Percentiles rank a stretch among this genome's conserved stretches.
phyloP scores from a whole-genome alignment of 148 eudicot genomes.

The Rheum nobile region DNA sequence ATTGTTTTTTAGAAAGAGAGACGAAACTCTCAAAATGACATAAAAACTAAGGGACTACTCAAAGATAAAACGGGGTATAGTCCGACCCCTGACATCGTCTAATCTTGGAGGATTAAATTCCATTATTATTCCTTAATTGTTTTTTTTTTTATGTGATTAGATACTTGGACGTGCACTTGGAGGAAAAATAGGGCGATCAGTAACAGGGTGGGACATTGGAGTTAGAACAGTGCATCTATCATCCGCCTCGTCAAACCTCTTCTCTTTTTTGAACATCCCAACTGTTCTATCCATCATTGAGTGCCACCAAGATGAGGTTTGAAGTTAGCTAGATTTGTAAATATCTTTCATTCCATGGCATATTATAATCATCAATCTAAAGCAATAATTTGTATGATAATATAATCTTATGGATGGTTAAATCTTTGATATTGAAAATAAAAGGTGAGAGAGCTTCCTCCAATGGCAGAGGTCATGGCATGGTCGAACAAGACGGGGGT shows the following conservation, averaged over 20 bases:
- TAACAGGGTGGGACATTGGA: constrained; percentile 86
- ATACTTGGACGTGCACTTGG: constrained; percentile 64
- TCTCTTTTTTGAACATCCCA: constrained; percentile 32
- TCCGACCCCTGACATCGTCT: too few species aligned
- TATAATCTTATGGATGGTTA: not conserved
- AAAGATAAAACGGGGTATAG: too few species aligned
- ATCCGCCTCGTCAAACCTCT: constrained; percentile 28
- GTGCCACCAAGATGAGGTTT: constrained; percentile 84
- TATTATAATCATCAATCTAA: not conserved
- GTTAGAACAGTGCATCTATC: constrained; percentile 35
- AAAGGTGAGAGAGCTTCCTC: constrained; percentile 65
- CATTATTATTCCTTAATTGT: not conserved
- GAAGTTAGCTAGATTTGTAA: not conserved
- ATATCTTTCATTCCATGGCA: not conserved
- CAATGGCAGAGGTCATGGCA: constrained; percentile 68
- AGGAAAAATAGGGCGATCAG: constrained; percentile 46
- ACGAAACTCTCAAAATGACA: too few species aligned
- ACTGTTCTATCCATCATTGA: constrained; percentile 47
- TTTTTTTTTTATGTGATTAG: constrained; percentile 15
- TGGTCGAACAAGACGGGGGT: constrained; percentile 62
- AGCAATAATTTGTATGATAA: not conserved
- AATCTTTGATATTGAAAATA: too few species aligned
- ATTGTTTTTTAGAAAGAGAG: too few species aligned
- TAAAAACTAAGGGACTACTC: too few species aligned
- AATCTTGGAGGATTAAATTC: too few species aligned